Base-by-base conservation (phyloP, 2,329 filamentous ascomycete genomes). In the Penicillium sp. region DNA sequence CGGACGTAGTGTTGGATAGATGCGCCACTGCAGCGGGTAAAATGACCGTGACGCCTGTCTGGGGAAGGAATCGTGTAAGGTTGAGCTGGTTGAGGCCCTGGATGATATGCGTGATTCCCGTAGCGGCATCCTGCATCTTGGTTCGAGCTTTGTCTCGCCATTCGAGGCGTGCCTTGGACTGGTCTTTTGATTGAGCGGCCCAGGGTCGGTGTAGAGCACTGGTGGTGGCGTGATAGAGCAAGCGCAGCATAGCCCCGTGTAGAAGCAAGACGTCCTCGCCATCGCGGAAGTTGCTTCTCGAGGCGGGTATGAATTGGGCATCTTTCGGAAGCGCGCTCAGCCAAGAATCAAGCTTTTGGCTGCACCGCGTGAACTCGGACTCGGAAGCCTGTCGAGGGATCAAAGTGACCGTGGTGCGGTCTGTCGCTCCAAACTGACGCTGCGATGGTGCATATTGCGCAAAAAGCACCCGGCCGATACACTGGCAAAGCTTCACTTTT, bases 171-270 rank as follows among this genome's bases (percentile, higher is more conserved):
- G 61, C 66, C 67, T 63, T 78, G 65, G 53, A 73, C 63, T 59
- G 86, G 82, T 73, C 67, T 46, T 69, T 72, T 7, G 64, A 63
- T 16, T 85, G 84, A 0, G 89, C 89, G 41, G 96, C 92, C 67
- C 94, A 91, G 2, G 92, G 92, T 24, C 92, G 86, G 73, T 96
- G 91, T 11, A 96, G 82, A 1, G 92, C 92, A 47, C 91, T 95
- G n/a, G 94, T 82, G 1, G 92, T 95, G 1, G 92, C 94, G 75
- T 91, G 91, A 74, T 93, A 96, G 0, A 95, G 87, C 89, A 96
- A 94, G 74, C 95, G 90, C 31, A 96, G 79, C 52, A 96, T 83
- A n/a, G 89, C 90, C 40, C 90, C 84, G 70, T 96, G 91, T 1
- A 96, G 76, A 50, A 83, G 78, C 6, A 86, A 66, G 2, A 78